Percentiles rank a stretch among this genome's conserved stretches.
These are phyloP conservation scores for Tolypocladium pustulatum DNA, from an alignment of 2,329 filamentous ascomycete genomes.

Conservation along the genomic window DNA sequence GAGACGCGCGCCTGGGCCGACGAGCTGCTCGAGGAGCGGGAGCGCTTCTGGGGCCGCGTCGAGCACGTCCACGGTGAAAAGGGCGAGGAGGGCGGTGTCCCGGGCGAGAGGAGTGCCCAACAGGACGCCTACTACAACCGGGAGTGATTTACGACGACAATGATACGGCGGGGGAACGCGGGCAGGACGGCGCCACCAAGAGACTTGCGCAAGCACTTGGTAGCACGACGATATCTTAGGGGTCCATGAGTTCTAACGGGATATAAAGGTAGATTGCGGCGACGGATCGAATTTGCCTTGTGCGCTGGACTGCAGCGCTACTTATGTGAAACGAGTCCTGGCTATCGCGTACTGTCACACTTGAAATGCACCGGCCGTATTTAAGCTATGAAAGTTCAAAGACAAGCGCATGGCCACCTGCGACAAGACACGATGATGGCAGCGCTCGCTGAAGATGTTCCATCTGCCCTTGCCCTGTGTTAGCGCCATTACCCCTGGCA, in stretches of 20 bases:
- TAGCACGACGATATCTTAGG: background rate
- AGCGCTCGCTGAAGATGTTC: background rate
- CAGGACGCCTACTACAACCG: slow-evolving; percentile 40
- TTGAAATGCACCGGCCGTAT: no score
- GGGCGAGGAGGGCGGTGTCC: slow-evolving; percentile 26
- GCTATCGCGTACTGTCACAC: no score
- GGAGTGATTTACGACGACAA: slow-evolving; percentile 4
- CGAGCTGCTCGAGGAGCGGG: slow-evolving; percentile 65
- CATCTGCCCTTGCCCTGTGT: no score
- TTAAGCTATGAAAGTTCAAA: no score
- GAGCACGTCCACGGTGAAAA: slow-evolving; percentile 35
- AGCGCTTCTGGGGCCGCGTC: slow-evolving; percentile 56
- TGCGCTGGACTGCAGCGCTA: no score
- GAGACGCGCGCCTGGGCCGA: slow-evolving; percentile 75
- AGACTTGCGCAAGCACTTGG: slow-evolving; percentile 2
- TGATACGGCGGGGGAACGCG: background rate
- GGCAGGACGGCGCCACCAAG: background rate
- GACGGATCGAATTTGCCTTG: background rate
- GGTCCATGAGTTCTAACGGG: background rate
- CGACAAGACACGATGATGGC: no score
- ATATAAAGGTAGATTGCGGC: background rate
- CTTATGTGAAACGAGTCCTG: background rate
- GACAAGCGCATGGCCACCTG: no score
- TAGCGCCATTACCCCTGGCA: slow-evolving; percentile 2
- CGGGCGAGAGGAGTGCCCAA: slow-evolving; percentile 23